A percentile compares a stretch with the other conserved stretches of the same genome.
These are phyloP conservation scores for Cryptosporidium ubiquitum DNA, from an alignment of 169 alveolate genomes.

Conservation along the genomic window DNA sequence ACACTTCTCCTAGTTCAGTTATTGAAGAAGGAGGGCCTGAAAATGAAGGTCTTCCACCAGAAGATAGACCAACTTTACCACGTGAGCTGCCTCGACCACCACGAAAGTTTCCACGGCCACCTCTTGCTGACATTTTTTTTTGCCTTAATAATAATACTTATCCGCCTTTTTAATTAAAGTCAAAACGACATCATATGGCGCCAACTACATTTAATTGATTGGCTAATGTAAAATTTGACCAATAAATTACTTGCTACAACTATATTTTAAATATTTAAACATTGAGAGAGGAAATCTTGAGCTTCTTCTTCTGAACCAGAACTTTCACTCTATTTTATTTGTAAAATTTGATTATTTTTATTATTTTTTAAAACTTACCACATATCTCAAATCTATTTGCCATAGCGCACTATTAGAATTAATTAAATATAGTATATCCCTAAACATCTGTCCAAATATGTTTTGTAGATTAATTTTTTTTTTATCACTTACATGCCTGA, in stretches of 20 bases:
- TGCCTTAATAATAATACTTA: neutral
- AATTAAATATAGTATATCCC: constrained; percentile 60
- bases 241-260: neutral
- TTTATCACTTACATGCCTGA: constrained; percentile 50
- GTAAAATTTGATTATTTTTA: neutral
- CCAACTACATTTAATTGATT: neutral
- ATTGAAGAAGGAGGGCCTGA: constrained; percentile 83
- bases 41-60: constrained; percentile 77
- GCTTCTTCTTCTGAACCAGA: constrained; percentile 54
- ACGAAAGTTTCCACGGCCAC: constrained; percentile 61
- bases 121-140: constrained; percentile 56
- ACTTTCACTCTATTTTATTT: constrained; percentile 32
- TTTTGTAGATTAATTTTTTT: neutral
- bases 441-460: constrained; percentile 34
- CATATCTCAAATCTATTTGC: constrained; percentile 66
- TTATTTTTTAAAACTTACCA: constrained; percentile 29
- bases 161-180: constrained; percentile 18
- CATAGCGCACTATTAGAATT: constrained; percentile 56
- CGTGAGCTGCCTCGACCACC: constrained; percentile 59
- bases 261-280: constrained; percentile 25
- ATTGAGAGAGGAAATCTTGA: constrained; percentile 11
- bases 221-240: neutral
- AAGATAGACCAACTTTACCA: constrained; percentile 30
- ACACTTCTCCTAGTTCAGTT: constrained; percentile 87
- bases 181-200: constrained; percentile 64